phyloP scores from a whole-genome alignment of 129 eudicot species.

The Heracleum sosnowskyi region DNA sequence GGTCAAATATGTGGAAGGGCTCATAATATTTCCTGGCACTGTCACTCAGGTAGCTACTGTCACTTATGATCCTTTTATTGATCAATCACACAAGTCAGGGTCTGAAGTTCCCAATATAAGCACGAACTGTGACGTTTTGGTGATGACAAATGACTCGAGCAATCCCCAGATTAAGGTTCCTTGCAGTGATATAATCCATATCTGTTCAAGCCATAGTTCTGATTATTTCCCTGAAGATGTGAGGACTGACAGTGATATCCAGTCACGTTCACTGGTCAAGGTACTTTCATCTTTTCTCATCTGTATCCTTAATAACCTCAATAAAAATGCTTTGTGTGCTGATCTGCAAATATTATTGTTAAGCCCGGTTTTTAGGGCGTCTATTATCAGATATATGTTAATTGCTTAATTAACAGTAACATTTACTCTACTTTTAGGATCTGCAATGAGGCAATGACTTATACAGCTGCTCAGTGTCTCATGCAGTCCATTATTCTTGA shows the following conservation, averaged over 20 bases:
- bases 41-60: slow-evolving; percentile 61
- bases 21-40: slow-evolving; percentile 64
- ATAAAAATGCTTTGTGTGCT: not conserved
- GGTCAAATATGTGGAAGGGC: slow-evolving; percentile 55
- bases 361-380: not conserved
- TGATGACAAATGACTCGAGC: slow-evolving; percentile 51
- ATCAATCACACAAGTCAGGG: slow-evolving; percentile 3
- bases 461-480: slow-evolving; percentile 1
- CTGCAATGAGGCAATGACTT: slow-evolving; percentile 17
- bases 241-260: slow-evolving; percentile 16
- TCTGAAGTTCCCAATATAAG: slow-evolving; percentile 16
- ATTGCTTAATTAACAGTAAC: not conserved
- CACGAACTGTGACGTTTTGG: slow-evolving; percentile 45
- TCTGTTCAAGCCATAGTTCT: slow-evolving; percentile 27
- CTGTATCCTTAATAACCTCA: not conserved
- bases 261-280: slow-evolving; percentile 32
- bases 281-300: slow-evolving; percentile 29
- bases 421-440: slow-evolving; percentile 16
- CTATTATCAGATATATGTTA: not conserved
- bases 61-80: slow-evolving; percentile 21
- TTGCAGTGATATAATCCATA: slow-evolving; percentile 40
- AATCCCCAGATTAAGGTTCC: slow-evolving; percentile 41
- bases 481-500: not conserved
- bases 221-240: slow-evolving; percentile 20
- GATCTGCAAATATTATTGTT: not conserved